Base-by-base conservation (phyloP, 2,329 filamentous ascomycete genomes). In the Dactylellina parvicollis region DNA sequence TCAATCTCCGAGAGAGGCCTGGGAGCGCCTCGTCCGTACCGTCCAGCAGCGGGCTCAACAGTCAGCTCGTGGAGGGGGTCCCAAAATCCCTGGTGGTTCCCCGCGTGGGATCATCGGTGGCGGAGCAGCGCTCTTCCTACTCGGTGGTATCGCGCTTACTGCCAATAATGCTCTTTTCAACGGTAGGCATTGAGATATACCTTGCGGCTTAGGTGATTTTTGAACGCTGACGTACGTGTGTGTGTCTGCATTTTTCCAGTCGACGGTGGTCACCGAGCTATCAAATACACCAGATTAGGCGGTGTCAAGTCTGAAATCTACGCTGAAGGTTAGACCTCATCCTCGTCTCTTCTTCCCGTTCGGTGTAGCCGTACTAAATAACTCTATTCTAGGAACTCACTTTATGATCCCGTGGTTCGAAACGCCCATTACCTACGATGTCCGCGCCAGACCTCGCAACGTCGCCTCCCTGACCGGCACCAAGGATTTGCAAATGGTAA, bases 401-500 rank as follows among this genome's bases (percentile, higher is more conserved):
- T 85, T 99, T 80, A 88, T 90, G 78, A 89, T 99, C 76, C 95
- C 95, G 55, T 99, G 95, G 95, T 90, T 99, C 82, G 95, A 99
- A 83, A 96, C 93, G 3, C 92, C 95, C 56, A 88, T 99, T 81
- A 89, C 93, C 78, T 99, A 98, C 85, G 94, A 99, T 82, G 95
- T 99, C 78, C 94, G 95, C 83, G 95, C 95, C 73, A 97, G 94
- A 85, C 95, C 95, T 79, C 89, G 95, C 81, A 97, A 96, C 80
- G 93, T 99, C 78, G 91, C 95, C 77, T 98, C 95, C 77, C 87
- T 99, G 77, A 99, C 95, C 72, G 95, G 95, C 78, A 99, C 95
- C 80, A 99, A 99, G 86, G 95, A 99, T 83, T 84, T 99, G 83
- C 95, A 99, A 85, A 99, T 99, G 95, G 95, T 98, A 80, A 99